Evolutionary conservation across 179 eudicot species (phyloP), one percentile per base, ranked within the genome.

Genomic region (Corrigiola litoralis): DNA sequence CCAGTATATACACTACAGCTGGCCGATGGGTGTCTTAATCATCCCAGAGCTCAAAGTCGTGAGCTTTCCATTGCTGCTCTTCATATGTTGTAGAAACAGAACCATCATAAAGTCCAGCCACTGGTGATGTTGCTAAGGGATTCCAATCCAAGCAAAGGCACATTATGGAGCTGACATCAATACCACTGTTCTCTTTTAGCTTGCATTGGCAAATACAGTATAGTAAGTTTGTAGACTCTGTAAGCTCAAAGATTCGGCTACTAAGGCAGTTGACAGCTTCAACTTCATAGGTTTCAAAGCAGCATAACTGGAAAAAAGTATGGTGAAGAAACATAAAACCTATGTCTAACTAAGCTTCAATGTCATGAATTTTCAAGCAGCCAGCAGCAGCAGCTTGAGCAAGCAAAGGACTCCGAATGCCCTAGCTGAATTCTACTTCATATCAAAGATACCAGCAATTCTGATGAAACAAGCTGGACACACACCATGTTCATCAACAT

Each of bases 311-410:
- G 23, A 40, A 20, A 67, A 20, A 33, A 46, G 24, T n/a, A 24
- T 5, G 12, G 33, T 20, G 2, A 25, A 45, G 37, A 17, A 42
- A 29, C 28, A 52, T 20, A 75, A 72, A 71, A 90, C 95, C 86
- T 67, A 36, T 38, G 59, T 58, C 70, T 24, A 72, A 73, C 27
- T 56, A 68, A 49, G 74, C 31, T 38, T 69, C 77, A 5, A 90
- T 67, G 16, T 55, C 69, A 63, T 80, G 80, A 77, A 94, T 63
- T 74, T 82, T 86, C 51, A 90, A 67, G 41, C 50, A 79, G 36
- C 97, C 99, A 83, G 81, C 88, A 38, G 99, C 97, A 80, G 90
- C 99, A 46, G 96, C 94, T 76, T 90, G 97, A 74, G 97, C 91
- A 66, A 94, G 82, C 81, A 83, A 75, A 28, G 89, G 89, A 47